Evolutionary conservation across 208 protist species (phyloP).

Genomic region (Vickermania spadyakhi): DNA sequence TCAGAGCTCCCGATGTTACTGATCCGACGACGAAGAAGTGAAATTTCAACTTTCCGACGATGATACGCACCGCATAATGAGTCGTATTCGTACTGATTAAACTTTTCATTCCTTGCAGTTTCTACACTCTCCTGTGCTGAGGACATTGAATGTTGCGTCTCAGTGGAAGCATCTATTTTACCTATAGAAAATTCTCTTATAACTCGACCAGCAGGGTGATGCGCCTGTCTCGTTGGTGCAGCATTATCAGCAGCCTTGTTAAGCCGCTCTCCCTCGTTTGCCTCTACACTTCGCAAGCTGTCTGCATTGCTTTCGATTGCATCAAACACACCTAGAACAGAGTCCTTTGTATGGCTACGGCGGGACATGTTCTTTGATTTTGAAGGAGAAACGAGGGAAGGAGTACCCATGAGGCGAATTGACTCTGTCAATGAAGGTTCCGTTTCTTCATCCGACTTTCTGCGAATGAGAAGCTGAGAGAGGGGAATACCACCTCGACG

Average conservation of each 20-base stretch:
- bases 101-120: not conserved
- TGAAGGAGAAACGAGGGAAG: conserved; percentile 34
- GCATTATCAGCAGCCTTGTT: conserved; percentile 45
- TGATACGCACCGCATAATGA: conserved; percentile 67
- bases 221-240: conserved; percentile 51
- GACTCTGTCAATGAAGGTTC: conserved; percentile 86
- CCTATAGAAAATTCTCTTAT: conserved; percentile 77
- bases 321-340: conserved; percentile 33
- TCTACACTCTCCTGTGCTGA: no score
- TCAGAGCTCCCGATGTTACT: conserved; percentile 59
- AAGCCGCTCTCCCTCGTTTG: conserved; percentile 24
- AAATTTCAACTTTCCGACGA: conserved; percentile 79
- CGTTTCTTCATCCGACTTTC: conserved; percentile 33
- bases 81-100: conserved; percentile 27
- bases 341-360: conserved; percentile 21
- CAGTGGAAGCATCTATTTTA: conserved; percentile 11
- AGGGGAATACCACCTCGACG: conserved; percentile 35
- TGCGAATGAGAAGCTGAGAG: conserved; percentile 68
- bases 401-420: conserved; percentile 74
- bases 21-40: conserved; percentile 65
- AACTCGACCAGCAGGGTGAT: conserved; percentile 37
- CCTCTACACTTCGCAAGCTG: conserved; percentile 35
- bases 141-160: no score
- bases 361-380: conserved; percentile 34
- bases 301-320: conserved; percentile 39